Evolutionary conservation across 768 basidiomycete genomes (phyloP).

Genomic region (Lentinula guzmanii): DNA sequence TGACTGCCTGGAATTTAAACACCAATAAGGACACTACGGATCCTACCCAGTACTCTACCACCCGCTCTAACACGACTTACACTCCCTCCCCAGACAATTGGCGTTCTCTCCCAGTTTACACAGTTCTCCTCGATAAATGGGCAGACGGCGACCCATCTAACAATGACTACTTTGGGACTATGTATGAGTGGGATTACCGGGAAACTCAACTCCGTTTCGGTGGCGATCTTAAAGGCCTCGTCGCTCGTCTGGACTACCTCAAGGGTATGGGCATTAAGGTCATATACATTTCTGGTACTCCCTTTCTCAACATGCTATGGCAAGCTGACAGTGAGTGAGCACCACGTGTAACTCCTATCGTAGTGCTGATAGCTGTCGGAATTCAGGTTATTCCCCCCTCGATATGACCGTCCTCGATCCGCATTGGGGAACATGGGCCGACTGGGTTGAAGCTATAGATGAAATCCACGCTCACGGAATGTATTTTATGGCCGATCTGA

Average conservation of each 20-base stretch:
- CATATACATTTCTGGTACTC: slow-evolving; percentile 90
- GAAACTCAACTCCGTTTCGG: slow-evolving; percentile 89
- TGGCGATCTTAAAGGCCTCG: slow-evolving; percentile 81
- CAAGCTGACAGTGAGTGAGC: slow-evolving; percentile 83
- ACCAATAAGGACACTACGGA: slow-evolving; percentile 63
- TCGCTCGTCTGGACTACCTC: slow-evolving; percentile 78
- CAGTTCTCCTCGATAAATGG: slow-evolving; percentile 86
- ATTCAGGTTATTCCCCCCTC: slow-evolving; percentile 83
- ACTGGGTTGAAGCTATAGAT: slow-evolving; percentile 75
- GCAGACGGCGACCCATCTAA: slow-evolving; percentile 90
- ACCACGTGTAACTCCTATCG: slow-evolving; percentile 7
- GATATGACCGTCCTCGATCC: slow-evolving; percentile 90
- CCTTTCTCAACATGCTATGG: slow-evolving; percentile 94
- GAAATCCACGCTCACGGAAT: slow-evolving; percentile 75
- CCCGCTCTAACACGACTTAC: slow-evolving; percentile 61
- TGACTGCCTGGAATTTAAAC: slow-evolving; percentile 75
- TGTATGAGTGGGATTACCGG: slow-evolving; percentile 78
- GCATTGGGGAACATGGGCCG: slow-evolving; percentile 80
- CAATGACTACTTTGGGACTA: slow-evolving; percentile 81
- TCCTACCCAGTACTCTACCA: slow-evolving; percentile 59
- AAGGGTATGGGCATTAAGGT: slow-evolving; percentile 82
- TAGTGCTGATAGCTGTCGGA: background rate
- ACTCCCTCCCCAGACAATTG: slow-evolving; percentile 83
- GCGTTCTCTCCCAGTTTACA: slow-evolving; percentile 74
- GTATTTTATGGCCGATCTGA: slow-evolving; percentile 94